Base-by-base conservation (phyloP, 2,329 filamentous ascomycete species). In the Cytospora paraplurivora region DNA sequence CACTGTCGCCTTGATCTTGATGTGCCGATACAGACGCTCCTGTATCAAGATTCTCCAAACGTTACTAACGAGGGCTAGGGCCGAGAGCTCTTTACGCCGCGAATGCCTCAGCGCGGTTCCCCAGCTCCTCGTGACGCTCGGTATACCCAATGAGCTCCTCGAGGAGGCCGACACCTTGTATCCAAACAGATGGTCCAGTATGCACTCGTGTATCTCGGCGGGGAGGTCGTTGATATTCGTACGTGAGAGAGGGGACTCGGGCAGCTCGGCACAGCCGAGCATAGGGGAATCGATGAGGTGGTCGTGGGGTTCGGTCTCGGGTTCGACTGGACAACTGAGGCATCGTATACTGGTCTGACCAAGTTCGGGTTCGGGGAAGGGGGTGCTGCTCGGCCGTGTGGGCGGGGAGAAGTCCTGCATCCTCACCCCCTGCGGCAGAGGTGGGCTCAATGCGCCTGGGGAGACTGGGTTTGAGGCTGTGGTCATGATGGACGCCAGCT, bases 1-100 rank as follows among this genome's bases (percentile, higher is more conserved):
- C 44, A 84, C 77, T 0, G 88, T 91, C 0, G 88, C 89, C 76
- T 91, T 90, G 69, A 92, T 78, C 75, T 92, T 91, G 76, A 92
- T 85, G 72, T 91, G 89, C 50, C 89, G 82, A 75, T 91, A 93
- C 2, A 93, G 82, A 44, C 89, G 82, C 71, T 89, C 83, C 72
- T 92, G 90, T 21, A 93, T 85, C 62, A 92, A 71, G 41, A 80
- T 76, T 56, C 87, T 83, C 89, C 89, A 92, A n/a, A 82, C 75
- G 4, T 75, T 79, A 69, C 79, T 85, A 54, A 88, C 85, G 58
- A 90, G 76, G 3, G 89, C 85, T 63, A 92, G 74, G 67, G 88
- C 82, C 0, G 88, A 89, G 41, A 91, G 77, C 64, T 88, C 86
- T 67, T 85, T 88, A 65, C 88, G 79, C 62, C 88, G 81, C 6